A percentile compares a stretch with the other conserved stretches of the same genome.
These are phyloP conservation scores for Hibiscus trionum DNA, from an alignment of 345 rosid species.

Conservation along the genomic window DNA sequence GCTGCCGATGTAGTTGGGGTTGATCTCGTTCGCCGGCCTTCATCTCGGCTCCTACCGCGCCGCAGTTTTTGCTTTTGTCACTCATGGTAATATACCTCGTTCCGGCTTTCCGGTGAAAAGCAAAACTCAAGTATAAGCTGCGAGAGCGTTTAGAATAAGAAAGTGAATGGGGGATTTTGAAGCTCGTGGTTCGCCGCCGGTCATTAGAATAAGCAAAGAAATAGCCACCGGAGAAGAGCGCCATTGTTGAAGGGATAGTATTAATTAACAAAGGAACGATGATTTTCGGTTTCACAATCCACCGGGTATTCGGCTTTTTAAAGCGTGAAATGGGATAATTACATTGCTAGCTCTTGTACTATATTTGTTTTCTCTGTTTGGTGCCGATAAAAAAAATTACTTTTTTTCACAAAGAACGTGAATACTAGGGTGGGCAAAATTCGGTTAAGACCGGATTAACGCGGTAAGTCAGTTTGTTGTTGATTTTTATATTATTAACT, in stretches of 20 bases:
- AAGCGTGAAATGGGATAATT: not conserved
- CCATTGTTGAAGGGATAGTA: not conserved
- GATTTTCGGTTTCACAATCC: not conserved
- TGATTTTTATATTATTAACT: too few species aligned
- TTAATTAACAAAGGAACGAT: not conserved
- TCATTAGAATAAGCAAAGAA: not conserved
- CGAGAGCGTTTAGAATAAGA: not conserved
- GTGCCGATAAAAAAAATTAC: not conserved
- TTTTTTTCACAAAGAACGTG: not conserved
- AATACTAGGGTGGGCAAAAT: not conserved
- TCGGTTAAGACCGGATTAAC: too few species aligned
- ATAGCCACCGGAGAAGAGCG: not conserved
- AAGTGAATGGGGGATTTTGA: not conserved
- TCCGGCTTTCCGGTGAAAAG: not conserved
- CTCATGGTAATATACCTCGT: not conserved
- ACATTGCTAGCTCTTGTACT: not conserved
- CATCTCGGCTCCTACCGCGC: not conserved
- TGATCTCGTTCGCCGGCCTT: not conserved
- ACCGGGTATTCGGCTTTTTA: not conserved
- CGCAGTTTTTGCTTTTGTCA: not conserved
- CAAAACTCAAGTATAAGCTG: not conserved
- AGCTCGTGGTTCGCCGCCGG: not conserved
- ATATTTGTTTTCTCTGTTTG: not conserved
- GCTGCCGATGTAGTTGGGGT: not conserved
- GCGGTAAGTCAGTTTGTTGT: too few species aligned